Evolutionary conservation across 306 rosid species (phyloP).

Genomic region (apple (Malus domestica)): ASM211411v1 NC_041798.1:27413001-27413500

Average conservation of each 20-base stretch:
- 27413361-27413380: not conserved
- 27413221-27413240: not conserved
- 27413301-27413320: not conserved
- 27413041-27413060: not conserved
- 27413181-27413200: not conserved
- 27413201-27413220: not conserved
- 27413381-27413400: not conserved
- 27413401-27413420: slow-evolving; percentile 2
- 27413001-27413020: not conserved
- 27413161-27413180: slow-evolving; percentile 1
- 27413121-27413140: not conserved
- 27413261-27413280: not conserved
- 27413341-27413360: not conserved
- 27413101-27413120: not conserved
- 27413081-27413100: not conserved
- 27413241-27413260: not conserved
- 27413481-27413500: slow-evolving; percentile 99
- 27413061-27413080: not conserved
- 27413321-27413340: not conserved
- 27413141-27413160: not conserved
- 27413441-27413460: slow-evolving; percentile 99
- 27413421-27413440: slow-evolving; percentile 89
- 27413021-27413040: not conserved
- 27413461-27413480: slow-evolving; percentile 96
- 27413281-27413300: not conserved